A percentile compares a stretch with the other conserved stretches of the same genome.
These are phyloP conservation scores for Monascus ruber DNA, from an alignment of 2,329 filamentous ascomycete genomes.

Conservation along the genomic window DNA sequence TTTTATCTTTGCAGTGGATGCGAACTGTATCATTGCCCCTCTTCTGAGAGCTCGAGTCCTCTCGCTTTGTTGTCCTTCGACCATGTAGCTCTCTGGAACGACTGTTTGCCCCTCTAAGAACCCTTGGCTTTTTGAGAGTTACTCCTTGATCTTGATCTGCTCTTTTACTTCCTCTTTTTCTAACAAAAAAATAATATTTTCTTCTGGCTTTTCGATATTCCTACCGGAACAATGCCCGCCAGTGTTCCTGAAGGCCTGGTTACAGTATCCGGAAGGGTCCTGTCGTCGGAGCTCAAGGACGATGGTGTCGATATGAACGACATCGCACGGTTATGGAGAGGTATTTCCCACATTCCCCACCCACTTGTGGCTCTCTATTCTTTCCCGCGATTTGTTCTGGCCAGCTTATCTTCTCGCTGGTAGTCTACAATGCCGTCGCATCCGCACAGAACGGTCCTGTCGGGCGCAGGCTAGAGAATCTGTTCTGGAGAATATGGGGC, in stretches of 20 bases:
- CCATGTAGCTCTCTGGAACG: slow-evolving; percentile 5
- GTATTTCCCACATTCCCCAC: slow-evolving; percentile 22
- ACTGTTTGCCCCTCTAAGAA: background rate
- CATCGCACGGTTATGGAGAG: slow-evolving; percentile 38
- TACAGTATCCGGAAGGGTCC: slow-evolving; percentile 24
- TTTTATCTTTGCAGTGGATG: background rate
- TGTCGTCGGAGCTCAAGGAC: slow-evolving; percentile 24
- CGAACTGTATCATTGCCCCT: background rate
- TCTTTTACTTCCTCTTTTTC: background rate
- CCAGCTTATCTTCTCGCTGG: slow-evolving; percentile 28
- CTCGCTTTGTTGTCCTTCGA: background rate
- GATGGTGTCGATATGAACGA: slow-evolving; percentile 28
- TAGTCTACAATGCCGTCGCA: slow-evolving; percentile 23
- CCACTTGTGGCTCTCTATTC: slow-evolving; percentile 4
- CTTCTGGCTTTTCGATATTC: too few species aligned
- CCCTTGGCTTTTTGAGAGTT: background rate
- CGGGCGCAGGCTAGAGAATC: slow-evolving; percentile 38
- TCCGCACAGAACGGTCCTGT: slow-evolving; percentile 29
- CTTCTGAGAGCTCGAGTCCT: background rate
- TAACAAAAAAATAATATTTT: too few species aligned
- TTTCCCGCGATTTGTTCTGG: slow-evolving; percentile 4
- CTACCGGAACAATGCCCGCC: slow-evolving; percentile 21
- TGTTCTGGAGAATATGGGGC: slow-evolving; percentile 44
- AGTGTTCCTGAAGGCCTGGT: slow-evolving; percentile 32
- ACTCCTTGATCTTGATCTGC: too few species aligned